Evolutionary conservation across 163 green algal genomes (phyloP), one percentile per base, ranked within the genome.

Genomic region (Scenedesmus sp.): DNA sequence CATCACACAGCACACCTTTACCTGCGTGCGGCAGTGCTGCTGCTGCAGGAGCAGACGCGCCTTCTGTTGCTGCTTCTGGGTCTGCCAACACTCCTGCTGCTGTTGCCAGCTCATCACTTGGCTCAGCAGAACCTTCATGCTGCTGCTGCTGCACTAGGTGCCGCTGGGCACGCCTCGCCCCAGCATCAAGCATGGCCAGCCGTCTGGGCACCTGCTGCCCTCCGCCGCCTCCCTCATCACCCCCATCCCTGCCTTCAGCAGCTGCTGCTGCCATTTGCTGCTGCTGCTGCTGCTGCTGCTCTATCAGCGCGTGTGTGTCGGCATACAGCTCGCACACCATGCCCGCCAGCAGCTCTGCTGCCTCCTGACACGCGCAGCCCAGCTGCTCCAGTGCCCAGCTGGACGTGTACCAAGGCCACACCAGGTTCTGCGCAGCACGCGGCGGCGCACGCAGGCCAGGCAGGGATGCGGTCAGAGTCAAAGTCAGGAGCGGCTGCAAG

Each of bases 371-470:
- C 10, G 42, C 61, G 1, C 43, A 12, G 9, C 76, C 86, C 37
- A 91, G 15, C 86, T 91, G 86, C 86, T 91, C 86, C 33, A 86
- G 37, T 1, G 86, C 86, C 86, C 86, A 90, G 16, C 9, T 79
- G 51, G 49, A 81, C 15, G 86, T 90, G 53, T 86, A 86, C 86
- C 86, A 90, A 0, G 76, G 76, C 37, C 46, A 42, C 33, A 90
- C 59, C 18, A 90, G 33, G 53, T 90, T 90, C 49, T 90, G 46
- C 46, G 10, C 51, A 90, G 85, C 85, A 85, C n/a, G n/a, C n/a
- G n/a, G n/a, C n/a, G n/a, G n/a, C n/a, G n/a, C n/a, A n/a, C n/a
- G 65, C 65, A 76, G 37, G n/a, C n/a, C 65, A 76, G 15, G 5
- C 22, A 35, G 59, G 59, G 59, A 7, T 72, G 33, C 9, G 49